Evolutionary conservation across 164 flowering plant genomes (phyloP).

Genomic region (Cinnamomum micranthum): DNA sequence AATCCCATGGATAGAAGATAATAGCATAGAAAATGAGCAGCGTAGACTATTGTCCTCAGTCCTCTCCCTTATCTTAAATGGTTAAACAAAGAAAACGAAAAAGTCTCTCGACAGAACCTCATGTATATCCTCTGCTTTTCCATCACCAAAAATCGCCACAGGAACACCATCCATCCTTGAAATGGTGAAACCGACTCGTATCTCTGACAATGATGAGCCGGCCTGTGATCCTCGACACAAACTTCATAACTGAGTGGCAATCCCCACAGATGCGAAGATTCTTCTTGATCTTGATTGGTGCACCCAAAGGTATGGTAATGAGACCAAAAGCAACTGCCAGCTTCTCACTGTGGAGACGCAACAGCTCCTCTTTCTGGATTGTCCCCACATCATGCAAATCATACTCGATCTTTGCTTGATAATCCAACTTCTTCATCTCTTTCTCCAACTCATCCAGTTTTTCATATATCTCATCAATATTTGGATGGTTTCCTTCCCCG

Average conservation of each 20-base stretch:
- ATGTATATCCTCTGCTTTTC: background rate
- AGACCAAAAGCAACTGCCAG: slow-evolving; percentile 69
- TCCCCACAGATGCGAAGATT: slow-evolving; percentile 80
- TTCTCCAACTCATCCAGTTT: slow-evolving; percentile 50
- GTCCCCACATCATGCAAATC: slow-evolving; percentile 66
- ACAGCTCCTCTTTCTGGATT: slow-evolving; percentile 44
- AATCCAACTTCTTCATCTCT: slow-evolving; percentile 53
- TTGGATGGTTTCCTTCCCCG: slow-evolving; percentile 60
- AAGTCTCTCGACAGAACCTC: background rate
- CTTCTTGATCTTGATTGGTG: slow-evolving; percentile 70
- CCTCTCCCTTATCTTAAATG: background rate
- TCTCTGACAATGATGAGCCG: slow-evolving; percentile 61
- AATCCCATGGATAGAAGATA: background rate
- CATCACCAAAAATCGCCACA: slow-evolving; percentile 78
- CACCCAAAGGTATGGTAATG: slow-evolving; percentile 44
- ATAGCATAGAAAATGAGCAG: background rate
- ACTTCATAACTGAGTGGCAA: slow-evolving; percentile 70
- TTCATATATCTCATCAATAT: slow-evolving; percentile 45
- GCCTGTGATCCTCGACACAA: slow-evolving; percentile 43
- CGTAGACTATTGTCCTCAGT: background rate
- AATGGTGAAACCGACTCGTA: slow-evolving; percentile 82
- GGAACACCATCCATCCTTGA: slow-evolving; percentile 57
- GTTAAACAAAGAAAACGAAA: too few relatives aligned
- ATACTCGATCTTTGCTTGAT: slow-evolving; percentile 40
- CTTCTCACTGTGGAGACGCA: slow-evolving; percentile 83